Conservation (phyloP, 1,139 yeast genomes). For the Candida neerlandica region DNA sequence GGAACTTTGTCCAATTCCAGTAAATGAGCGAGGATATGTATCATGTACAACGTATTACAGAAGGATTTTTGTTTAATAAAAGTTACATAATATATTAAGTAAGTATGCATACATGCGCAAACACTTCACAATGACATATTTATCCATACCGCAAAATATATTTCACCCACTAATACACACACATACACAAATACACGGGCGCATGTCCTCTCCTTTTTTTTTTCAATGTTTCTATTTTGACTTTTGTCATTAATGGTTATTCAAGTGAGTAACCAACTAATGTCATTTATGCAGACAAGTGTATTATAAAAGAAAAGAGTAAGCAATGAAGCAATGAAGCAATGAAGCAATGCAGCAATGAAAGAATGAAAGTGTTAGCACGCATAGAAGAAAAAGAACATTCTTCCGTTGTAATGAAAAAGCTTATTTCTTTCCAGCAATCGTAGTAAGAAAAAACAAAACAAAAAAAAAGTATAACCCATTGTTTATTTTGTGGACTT, state of each 20-base stretch:
- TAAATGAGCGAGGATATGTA: not conserved
- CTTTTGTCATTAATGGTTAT: too few species aligned
- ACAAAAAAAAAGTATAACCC: not conserved
- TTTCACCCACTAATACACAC: too few species aligned
- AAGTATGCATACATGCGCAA: too few species aligned
- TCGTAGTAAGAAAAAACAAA: not conserved
- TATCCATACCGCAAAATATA: too few species aligned
- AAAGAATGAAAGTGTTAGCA: not conserved
- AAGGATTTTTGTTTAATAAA: too few species aligned
- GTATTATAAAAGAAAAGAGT: not conserved
- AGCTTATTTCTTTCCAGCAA: too few species aligned
- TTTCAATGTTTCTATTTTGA: not conserved
- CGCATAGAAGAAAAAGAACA: too few species aligned
- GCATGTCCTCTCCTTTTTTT: not conserved
- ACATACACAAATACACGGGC: not conserved
- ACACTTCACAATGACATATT: too few species aligned
- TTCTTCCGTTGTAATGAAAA: too few species aligned
- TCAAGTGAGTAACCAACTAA: not conserved
- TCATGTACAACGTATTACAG: not conserved
- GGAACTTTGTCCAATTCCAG: not conserved
- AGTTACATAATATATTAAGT: not conserved
- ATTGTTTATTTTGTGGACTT: too few species aligned
- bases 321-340: not conserved
- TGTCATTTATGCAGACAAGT: not conserved
- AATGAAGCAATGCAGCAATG: not conserved